Conservation (phyloP, 257 asterid species). For the Euphrasia confusa region DNA sequence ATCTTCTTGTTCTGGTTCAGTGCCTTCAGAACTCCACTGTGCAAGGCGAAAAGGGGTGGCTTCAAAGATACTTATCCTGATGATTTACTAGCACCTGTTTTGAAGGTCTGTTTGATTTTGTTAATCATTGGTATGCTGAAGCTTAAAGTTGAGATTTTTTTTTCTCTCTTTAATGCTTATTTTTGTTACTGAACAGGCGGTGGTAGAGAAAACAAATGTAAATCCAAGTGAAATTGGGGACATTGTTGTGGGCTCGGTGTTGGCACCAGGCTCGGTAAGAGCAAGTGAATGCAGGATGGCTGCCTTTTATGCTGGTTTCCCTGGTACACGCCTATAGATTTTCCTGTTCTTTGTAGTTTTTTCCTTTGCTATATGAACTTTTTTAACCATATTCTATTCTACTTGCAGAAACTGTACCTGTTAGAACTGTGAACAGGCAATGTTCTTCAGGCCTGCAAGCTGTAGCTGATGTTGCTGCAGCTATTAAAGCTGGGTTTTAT, state of each 20-base stretch:
- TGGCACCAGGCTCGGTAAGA: conserved; percentile 96
- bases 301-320: conserved; percentile 99
- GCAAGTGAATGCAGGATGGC: conserved; percentile 99
- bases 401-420: conserved; percentile 84
- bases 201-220: conserved; percentile 73
- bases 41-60: conserved; percentile 97
- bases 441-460: conserved; percentile 99
- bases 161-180: not conserved
- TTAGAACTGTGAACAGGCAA: conserved; percentile 96
- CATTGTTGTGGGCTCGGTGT: conserved; percentile 89
- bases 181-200: conserved; percentile 39
- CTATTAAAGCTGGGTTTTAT: conserved; percentile 96
- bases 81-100: conserved; percentile 88
- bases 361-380: not conserved
- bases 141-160: conserved; percentile 4
- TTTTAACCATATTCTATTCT: conserved; percentile 11
- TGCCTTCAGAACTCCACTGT: conserved; percentile 82
- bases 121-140: conserved; percentile 21
- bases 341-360: not conserved
- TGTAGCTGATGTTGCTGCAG: conserved; percentile 99
- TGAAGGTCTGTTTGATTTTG: conserved; percentile 48
- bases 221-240: conserved; percentile 95
- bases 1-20: conserved; percentile 41
- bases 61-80: conserved; percentile 95
- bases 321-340: conserved; percentile 44